Conservation (phyloP, 768 basidiomycete species). For the Mycena indigotica region DNA sequence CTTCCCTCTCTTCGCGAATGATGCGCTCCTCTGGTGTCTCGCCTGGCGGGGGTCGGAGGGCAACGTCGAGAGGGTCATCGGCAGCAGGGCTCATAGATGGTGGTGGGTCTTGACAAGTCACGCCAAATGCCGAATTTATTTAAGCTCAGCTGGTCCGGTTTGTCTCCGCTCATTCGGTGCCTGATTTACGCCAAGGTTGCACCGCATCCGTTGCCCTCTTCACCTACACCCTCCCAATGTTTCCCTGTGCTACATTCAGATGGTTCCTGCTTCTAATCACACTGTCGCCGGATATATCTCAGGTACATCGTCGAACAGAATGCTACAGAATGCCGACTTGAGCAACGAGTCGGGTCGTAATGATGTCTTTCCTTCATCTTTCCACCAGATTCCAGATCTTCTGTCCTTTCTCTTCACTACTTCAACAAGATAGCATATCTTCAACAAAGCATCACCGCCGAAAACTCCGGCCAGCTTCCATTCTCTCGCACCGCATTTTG, state of each 20-base stretch:
- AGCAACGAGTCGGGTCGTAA: too few species aligned
- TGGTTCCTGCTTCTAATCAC: not conserved
- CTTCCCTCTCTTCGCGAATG: conserved; percentile 49
- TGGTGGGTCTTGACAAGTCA: not conserved
- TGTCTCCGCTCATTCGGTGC: conserved; percentile 3
- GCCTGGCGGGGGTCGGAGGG: conserved; percentile 57
- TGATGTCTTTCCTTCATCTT: not conserved
- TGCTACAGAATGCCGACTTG: too few species aligned
- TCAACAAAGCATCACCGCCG: too few species aligned
- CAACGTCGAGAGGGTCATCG: conserved; percentile 59
- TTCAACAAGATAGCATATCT: not conserved
- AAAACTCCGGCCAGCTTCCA: too few species aligned
- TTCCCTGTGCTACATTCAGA: not conserved
- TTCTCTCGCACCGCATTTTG: too few species aligned
- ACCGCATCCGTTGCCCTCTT: not conserved
- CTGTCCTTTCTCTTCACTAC: not conserved
- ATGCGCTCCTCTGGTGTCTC: conserved; percentile 54
- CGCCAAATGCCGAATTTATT: not conserved
- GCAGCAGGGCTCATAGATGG: not conserved
- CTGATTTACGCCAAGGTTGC: conserved; percentile 2
- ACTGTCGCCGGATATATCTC: too few species aligned
- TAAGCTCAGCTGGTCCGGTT: not conserved
- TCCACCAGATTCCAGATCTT: not conserved
- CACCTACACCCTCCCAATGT: not conserved
- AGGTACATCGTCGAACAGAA: not conserved